These are phyloP conservation scores for Arthrinium puccinioides DNA, from an alignment of 2,329 filamentous ascomycete species.

Conservation along the genomic window DNA sequence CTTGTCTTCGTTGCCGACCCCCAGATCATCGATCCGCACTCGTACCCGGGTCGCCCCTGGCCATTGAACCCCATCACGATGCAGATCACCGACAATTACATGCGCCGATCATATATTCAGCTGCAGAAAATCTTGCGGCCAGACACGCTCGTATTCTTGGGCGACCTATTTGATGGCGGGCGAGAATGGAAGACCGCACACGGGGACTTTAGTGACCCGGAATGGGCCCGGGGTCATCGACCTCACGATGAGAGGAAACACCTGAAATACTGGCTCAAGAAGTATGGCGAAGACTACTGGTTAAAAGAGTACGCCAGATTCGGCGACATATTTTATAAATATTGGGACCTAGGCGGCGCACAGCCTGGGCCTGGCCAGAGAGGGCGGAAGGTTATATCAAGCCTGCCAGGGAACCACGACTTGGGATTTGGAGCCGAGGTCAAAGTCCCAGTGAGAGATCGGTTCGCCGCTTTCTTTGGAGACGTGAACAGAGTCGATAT, in stretches of 20 bases:
- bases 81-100: conserved; percentile 77
- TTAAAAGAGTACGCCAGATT: conserved; percentile 80
- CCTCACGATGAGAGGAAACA: conserved; percentile 44
- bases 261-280: conserved; percentile 61
- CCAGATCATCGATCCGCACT: conserved; percentile 87
- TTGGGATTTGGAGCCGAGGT: conserved; percentile 84
- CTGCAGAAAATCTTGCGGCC: conserved; percentile 72
- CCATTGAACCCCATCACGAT: conserved; percentile 46
- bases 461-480: conserved; percentile 86
- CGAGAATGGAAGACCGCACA: conserved; percentile 80
- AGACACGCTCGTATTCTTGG: conserved; percentile 83
- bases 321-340: conserved; percentile 72
- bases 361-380: conserved; percentile 50
- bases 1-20: conserved; percentile 83
- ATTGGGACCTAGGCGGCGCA: conserved; percentile 53
- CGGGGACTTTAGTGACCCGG: conserved; percentile 51
- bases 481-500: conserved; percentile 87
- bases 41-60: conserved; percentile 76
- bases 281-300: conserved; percentile 81
- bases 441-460: conserved; percentile 68
- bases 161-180: conserved; percentile 92
- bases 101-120: conserved; percentile 72
- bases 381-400: conserved; percentile 73
- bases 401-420: conserved; percentile 91
- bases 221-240: conserved; percentile 45